Percentiles rank a stretch among this genome's conserved stretches.
Evolutionary conservation across 768 basidiomycete genomes (phyloP).

Genomic region (Calocera viscosa): DNA sequence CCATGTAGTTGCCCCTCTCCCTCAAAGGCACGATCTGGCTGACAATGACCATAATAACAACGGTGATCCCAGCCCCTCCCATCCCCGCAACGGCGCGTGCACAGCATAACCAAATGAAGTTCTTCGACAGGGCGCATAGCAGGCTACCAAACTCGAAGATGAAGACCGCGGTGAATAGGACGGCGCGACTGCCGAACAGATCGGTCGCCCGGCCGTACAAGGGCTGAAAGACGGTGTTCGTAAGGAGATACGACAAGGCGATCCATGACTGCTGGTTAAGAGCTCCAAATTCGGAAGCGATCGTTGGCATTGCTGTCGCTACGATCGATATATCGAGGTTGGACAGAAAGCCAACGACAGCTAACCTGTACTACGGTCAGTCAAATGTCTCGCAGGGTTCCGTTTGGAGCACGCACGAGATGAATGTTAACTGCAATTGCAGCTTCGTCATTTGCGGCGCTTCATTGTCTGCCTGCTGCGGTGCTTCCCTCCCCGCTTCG

Average conservation of each 20-base stretch:
- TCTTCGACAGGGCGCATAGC: conserved; percentile 51
- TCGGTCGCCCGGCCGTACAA: conserved; percentile 25
- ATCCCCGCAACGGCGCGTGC: conserved; percentile 56
- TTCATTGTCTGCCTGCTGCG: not conserved
- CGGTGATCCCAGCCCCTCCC: conserved; percentile 58
- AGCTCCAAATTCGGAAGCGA: not conserved
- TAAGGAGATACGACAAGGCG: not conserved
- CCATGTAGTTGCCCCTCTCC: conserved; percentile 29
- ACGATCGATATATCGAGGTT: conserved; percentile 40
- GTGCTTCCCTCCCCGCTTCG: not conserved
- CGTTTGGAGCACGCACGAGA: not conserved
- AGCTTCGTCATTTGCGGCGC: not conserved
- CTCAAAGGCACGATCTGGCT: conserved; percentile 63
- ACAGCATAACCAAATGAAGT: conserved; percentile 53
- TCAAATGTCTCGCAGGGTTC: too few species aligned
- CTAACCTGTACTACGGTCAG: not conserved
- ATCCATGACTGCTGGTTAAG: not conserved
- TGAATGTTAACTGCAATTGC: not conserved
- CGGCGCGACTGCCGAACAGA: conserved; percentile 39
- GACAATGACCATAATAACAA: conserved; percentile 57
- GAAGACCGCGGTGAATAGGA: conserved; percentile 43
- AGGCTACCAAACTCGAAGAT: conserved; percentile 56
- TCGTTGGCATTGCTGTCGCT: not conserved
- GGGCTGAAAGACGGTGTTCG: conserved; percentile 24
- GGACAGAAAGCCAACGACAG: not conserved